Evolutionary conservation across 176 grass and related monocot genomes (phyloP).

Genomic region (Triticum timopheevii): DNA sequence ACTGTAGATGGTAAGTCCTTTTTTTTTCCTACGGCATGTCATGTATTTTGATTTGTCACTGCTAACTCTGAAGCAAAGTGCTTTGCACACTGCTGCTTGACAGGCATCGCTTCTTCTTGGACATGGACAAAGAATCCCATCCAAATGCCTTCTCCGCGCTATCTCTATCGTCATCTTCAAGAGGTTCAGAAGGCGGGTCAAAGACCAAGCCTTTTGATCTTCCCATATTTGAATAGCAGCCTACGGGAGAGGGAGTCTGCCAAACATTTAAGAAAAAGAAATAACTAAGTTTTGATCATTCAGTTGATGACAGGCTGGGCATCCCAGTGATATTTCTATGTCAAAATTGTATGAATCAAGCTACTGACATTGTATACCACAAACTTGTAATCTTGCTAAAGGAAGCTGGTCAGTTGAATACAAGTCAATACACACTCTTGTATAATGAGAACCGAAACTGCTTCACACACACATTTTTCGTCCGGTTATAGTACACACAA

Average conservation of each 20-base stretch:
- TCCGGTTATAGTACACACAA: neutral
- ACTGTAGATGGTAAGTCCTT: slow-evolving; percentile 71
- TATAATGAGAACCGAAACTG: neutral
- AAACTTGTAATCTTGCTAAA: neutral
- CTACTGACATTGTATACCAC: neutral
- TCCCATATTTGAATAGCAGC: slow-evolving; percentile 76
- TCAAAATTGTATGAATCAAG: slow-evolving; percentile 2
- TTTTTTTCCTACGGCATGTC: neutral
- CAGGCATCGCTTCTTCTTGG: slow-evolving; percentile 84
- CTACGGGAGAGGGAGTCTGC: no score
- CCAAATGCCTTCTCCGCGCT: slow-evolving; percentile 36
- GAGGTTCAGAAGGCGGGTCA: neutral
- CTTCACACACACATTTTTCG: neutral
- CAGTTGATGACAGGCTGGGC: slow-evolving; percentile 1
- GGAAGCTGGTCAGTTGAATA: neutral
- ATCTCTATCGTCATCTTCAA: slow-evolving; percentile 32
- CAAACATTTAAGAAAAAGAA: slow-evolving; percentile 1
- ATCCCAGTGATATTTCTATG: neutral
- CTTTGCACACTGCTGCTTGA: neutral
- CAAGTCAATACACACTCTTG: neutral
- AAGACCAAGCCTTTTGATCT: slow-evolving; percentile 55
- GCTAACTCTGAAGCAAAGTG: neutral
- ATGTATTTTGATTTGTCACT: neutral
- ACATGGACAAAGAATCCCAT: slow-evolving; percentile 65
- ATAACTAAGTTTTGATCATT: slow-evolving; percentile 16